Conservation (phyloP, 2,329 filamentous ascomycete species). For the Fusarium abutilonis region DNA sequence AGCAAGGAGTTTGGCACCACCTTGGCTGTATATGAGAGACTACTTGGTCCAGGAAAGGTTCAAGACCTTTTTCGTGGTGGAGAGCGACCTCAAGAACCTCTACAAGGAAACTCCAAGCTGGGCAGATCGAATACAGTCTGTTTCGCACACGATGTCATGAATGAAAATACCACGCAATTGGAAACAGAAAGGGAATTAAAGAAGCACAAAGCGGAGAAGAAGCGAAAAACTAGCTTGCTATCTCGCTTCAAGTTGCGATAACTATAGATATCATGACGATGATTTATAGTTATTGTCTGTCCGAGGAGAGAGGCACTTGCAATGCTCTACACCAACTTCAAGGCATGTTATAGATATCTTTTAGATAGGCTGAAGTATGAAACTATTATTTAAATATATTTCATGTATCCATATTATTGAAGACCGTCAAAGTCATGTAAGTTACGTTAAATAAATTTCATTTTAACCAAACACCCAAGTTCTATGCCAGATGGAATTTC, state of each 20-base stretch:
- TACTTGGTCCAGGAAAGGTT: constrained; percentile 61
- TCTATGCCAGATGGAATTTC: neutral
- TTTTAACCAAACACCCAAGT: neutral
- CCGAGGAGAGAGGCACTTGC: no score
- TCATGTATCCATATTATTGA: neutral
- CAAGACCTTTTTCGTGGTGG: constrained; percentile 60
- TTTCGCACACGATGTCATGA: constrained; percentile 63
- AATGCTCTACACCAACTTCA: no score
- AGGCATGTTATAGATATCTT: no score
- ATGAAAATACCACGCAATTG: constrained; percentile 62
- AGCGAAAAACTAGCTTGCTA: constrained; percentile 33
- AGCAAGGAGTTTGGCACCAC: constrained; percentile 64
- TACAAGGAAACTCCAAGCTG: constrained; percentile 2
- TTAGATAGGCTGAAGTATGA: neutral
- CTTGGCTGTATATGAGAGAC: constrained; percentile 62
- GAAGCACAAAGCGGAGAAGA: constrained; percentile 16
- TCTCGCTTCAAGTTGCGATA: constrained; percentile 20
- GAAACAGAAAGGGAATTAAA: constrained; percentile 52
- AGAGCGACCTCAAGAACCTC: constrained; percentile 24
- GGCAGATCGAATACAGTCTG: constrained; percentile 55
- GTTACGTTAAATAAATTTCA: neutral
- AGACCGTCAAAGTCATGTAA: neutral
- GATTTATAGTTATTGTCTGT: no score
- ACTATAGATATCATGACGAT: neutral
- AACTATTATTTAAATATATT: neutral